Evolutionary conservation across 1,284 basidiomycete species (phyloP).

Genomic region (Moniliella sp.): DNA sequence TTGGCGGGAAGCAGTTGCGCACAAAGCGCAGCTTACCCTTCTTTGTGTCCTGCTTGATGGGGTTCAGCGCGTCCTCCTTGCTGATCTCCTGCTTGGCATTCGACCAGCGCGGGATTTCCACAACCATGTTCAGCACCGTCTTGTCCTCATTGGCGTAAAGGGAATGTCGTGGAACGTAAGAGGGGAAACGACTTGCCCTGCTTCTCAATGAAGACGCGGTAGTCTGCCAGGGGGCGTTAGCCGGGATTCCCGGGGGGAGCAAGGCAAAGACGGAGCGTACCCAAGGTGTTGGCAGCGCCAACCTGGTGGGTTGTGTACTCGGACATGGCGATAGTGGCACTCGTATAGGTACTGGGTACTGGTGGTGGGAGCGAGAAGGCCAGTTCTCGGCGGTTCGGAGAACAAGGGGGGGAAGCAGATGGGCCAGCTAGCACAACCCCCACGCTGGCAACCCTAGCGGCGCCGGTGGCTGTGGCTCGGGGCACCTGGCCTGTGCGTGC

Average conservation of each 20-base stretch:
- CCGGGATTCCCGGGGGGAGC: no score
- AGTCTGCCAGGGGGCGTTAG: no score
- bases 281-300: slow-evolving; percentile 78
- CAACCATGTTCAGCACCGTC: slow-evolving; percentile 43
- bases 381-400: no score
- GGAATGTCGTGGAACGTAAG: slow-evolving; percentile 33
- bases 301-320: slow-evolving; percentile 52
- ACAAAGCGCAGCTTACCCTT: slow-evolving; percentile 87
- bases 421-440: no score
- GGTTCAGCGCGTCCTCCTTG: slow-evolving; percentile 92
- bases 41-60: slow-evolving; percentile 95
- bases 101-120: slow-evolving; percentile 92
- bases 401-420: no score
- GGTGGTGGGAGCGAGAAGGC: no score
- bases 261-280: no score
- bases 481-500: no score
- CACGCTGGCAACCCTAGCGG: no score
- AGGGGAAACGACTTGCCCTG: slow-evolving; percentile 20
- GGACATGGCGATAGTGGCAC: slow-evolving; percentile 12
- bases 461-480: no score
- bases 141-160: slow-evolving; percentile 32
- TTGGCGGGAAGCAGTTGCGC: slow-evolving; percentile 99
- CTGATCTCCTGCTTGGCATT: slow-evolving; percentile 93
- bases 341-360: not conserved
- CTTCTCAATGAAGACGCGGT: slow-evolving; percentile 70